These are phyloP conservation scores for Pestalotiopsis sp. DNA, from an alignment of 2,329 filamentous ascomycete species.

Conservation along the genomic window DNA sequence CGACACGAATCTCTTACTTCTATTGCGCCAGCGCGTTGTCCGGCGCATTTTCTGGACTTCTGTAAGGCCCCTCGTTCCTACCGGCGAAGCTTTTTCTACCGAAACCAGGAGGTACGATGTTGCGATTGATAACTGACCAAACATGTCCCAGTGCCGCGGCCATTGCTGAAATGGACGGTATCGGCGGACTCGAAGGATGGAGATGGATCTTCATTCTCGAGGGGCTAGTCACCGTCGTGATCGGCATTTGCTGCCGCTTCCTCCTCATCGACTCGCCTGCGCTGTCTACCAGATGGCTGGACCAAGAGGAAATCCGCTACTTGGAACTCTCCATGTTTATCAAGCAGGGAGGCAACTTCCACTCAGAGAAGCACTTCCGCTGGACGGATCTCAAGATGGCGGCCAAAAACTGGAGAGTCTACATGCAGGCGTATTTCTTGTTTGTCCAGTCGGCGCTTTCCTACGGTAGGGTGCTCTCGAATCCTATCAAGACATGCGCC, in stretches of 20 bases:
- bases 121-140: neutral
- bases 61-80: neutral
- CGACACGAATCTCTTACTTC: conserved; percentile 28
- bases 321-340: conserved; percentile 33
- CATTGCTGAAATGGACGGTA: conserved; percentile 51
- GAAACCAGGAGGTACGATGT: neutral
- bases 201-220: conserved; percentile 53
- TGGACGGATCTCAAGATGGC: conserved; percentile 17
- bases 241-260: conserved; percentile 59
- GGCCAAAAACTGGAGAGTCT: conserved; percentile 18
- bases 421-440: conserved; percentile 21
- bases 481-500: neutral
- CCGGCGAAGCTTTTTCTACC: neutral
- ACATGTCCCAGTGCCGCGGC: conserved; percentile 3
- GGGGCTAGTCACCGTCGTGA: conserved; percentile 59
- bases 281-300: conserved; percentile 37
- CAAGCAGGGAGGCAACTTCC: conserved; percentile 19
- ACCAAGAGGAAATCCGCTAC: conserved; percentile 35
- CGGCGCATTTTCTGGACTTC: conserved; percentile 62
- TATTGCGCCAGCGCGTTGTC: conserved; percentile 59
- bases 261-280: conserved; percentile 16
- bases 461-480: conserved; percentile 22
- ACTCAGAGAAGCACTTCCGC: conserved; percentile 10
- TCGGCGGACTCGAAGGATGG: conserved; percentile 46
- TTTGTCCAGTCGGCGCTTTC: conserved; percentile 27